These are phyloP conservation scores for Silene latifolia DNA, from an alignment of 148 eudicot genomes.

Conservation along the genomic window DNA sequence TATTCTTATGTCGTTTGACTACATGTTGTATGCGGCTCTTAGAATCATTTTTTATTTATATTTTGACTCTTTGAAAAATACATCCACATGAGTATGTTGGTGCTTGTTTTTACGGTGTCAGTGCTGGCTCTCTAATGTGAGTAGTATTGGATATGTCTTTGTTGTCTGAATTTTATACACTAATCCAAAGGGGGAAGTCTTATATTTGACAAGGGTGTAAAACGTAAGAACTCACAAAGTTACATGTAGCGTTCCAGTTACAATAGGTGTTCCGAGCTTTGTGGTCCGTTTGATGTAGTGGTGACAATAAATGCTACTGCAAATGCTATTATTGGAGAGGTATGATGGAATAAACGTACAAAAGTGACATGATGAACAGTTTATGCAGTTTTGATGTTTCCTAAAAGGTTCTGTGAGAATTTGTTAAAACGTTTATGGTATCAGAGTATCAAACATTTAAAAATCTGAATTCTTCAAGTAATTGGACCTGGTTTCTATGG, in stretches of 20 bases:
- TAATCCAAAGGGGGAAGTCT: neutral
- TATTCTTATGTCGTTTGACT: neutral
- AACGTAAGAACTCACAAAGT: neutral
- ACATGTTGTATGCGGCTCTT: neutral
- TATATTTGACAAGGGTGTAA: neutral
- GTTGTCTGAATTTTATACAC: too few relatives aligned
- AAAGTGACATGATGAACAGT: too few relatives aligned
- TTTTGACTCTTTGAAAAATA: neutral
- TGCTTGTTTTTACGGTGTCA: neutral
- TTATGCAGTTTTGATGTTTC: neutral
- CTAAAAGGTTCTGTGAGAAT: neutral
- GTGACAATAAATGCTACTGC: neutral
- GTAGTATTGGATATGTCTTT: too few relatives aligned
- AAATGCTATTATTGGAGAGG: neutral
- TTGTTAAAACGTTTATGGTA: neutral
- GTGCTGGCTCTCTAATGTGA: constrained; percentile 3
- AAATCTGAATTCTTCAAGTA: neutral
- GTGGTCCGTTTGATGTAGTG: neutral
- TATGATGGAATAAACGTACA: neutral
- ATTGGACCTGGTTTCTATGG: neutral
- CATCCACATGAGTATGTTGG: neutral
- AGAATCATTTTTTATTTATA: neutral
- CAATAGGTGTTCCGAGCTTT: neutral
- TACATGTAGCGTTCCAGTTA: neutral
- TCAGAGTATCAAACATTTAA: too few relatives aligned